Conservation (phyloP, 1,284 basidiomycete genomes). For the Pisolithus thermaeus region DNA sequence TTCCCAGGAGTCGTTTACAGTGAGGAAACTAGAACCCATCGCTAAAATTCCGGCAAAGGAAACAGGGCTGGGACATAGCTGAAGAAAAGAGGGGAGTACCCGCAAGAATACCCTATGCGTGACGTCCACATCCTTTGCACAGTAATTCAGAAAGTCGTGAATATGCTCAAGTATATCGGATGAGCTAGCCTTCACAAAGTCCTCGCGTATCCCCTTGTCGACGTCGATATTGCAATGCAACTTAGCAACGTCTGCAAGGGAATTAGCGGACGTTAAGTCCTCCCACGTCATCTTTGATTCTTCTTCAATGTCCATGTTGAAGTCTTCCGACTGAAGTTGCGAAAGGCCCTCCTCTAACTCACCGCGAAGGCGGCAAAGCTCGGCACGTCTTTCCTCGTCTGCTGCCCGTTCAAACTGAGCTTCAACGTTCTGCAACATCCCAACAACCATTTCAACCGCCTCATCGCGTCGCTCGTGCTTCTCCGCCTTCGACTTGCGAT, state of each 20-base stretch:
- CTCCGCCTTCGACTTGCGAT: slow-evolving; percentile 61
- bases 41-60: slow-evolving; percentile 88
- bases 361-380: slow-evolving; percentile 38
- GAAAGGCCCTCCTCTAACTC: slow-evolving; percentile 42
- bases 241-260: slow-evolving; percentile 86
- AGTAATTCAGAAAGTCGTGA: slow-evolving; percentile 82
- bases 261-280: slow-evolving; percentile 89
- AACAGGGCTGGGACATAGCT: slow-evolving; percentile 87
- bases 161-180: slow-evolving; percentile 66
- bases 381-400: slow-evolving; percentile 31
- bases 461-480: slow-evolving; percentile 51
- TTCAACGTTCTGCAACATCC: slow-evolving; percentile 43
- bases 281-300: slow-evolving; percentile 73
- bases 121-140: slow-evolving; percentile 77
- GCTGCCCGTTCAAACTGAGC: slow-evolving; percentile 40
- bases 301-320: slow-evolving; percentile 31
- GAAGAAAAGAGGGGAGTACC: slow-evolving; percentile 82
- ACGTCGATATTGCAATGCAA: slow-evolving; percentile 83
- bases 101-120: slow-evolving; percentile 82
- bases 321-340: slow-evolving; percentile 34
- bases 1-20: slow-evolving; percentile 89
- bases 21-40: slow-evolving; percentile 91
- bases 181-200: slow-evolving; percentile 66
- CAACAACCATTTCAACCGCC: slow-evolving; percentile 49
- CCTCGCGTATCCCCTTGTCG: slow-evolving; percentile 76